A percentile compares a stretch with the other conserved stretches of the same genome.
Evolutionary conservation across 139 green algal genomes (phyloP).

Genomic region (Marvania coccoides): DNA sequence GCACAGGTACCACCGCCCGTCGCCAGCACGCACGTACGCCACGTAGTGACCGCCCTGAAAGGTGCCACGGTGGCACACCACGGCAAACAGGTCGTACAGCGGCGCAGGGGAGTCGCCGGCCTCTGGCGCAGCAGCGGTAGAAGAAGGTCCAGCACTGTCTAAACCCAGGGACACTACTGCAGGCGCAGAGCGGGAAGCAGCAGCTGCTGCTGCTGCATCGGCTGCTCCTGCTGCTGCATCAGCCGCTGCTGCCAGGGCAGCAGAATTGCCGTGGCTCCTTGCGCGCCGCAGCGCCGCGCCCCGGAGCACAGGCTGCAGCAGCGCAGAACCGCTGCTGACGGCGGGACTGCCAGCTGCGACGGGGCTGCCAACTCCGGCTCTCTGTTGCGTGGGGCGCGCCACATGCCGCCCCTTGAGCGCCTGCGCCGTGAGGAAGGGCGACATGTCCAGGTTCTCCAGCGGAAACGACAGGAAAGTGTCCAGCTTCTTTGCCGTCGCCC

Average conservation of each 20-base stretch:
- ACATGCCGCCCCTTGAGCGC: not conserved
- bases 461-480: constrained; percentile 71
- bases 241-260: not conserved
- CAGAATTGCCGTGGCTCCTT: not conserved
- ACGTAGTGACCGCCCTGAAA: constrained; percentile 79
- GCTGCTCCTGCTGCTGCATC: not conserved
- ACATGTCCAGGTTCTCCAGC: constrained; percentile 60
- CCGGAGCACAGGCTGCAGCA: not conserved
- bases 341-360: not conserved
- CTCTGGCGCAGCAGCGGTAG: not conserved
- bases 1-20: constrained; percentile 70
- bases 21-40: constrained; percentile 45
- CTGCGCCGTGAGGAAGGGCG: constrained; percentile 51
- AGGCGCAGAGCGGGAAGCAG: not conserved
- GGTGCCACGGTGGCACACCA: constrained; percentile 72
- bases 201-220: constrained; percentile 5
- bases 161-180: not conserved
- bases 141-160: no score
- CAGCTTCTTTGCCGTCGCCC: constrained; percentile 51
- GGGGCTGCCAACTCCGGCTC: not conserved
- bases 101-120: not conserved
- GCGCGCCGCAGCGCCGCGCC: not conserved
- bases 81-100: constrained; percentile 74
- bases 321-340: not conserved
- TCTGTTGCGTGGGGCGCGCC: not conserved